Conservation (phyloP, 805 yeast species). For the Lachancea lanzarotensis region DNA sequence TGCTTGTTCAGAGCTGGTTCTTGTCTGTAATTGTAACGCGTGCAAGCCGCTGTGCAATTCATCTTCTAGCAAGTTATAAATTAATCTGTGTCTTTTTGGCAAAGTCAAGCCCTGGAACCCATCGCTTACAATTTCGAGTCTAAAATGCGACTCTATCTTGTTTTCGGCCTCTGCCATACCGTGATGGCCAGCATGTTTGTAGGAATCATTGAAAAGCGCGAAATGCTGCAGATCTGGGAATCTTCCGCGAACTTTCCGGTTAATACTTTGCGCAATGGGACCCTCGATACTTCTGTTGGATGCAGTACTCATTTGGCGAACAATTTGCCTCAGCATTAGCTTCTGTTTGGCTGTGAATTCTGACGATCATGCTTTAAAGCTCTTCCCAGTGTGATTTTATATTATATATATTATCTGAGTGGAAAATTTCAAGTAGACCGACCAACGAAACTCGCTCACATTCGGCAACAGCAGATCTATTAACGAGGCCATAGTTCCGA, state of each 20-base stretch:
- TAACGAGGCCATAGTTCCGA: not conserved
- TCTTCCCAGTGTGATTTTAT: too few relatives aligned
- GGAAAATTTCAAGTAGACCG: not conserved
- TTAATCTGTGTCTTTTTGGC: slow-evolving; percentile 72
- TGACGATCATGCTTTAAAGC: too few relatives aligned
- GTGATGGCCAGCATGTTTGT: slow-evolving; percentile 81
- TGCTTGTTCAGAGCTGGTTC: slow-evolving; percentile 56
- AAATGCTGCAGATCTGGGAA: slow-evolving; percentile 39
- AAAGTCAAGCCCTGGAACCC: slow-evolving; percentile 55
- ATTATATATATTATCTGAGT: too few relatives aligned
- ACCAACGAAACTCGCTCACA: too few relatives aligned
- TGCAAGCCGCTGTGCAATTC: slow-evolving; percentile 77
- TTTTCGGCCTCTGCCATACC: slow-evolving; percentile 71
- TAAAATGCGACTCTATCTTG: slow-evolving; percentile 73
- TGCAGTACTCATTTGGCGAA: slow-evolving; percentile 14
- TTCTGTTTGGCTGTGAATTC: too few relatives aligned
- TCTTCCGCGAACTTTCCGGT: slow-evolving; percentile 35
- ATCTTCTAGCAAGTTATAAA: slow-evolving; percentile 62
- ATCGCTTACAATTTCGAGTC: slow-evolving; percentile 65
- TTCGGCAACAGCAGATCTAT: not conserved
- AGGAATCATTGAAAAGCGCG: slow-evolving; percentile 70
- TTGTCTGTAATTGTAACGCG: slow-evolving; percentile 80
- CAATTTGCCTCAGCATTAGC: slow-evolving; percentile 4
- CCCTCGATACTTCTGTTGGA: slow-evolving; percentile 19
- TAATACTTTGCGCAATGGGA: slow-evolving; percentile 48